Base-by-base conservation (phyloP, 106 monocot genomes). In the Allium fistulosum region DNA sequence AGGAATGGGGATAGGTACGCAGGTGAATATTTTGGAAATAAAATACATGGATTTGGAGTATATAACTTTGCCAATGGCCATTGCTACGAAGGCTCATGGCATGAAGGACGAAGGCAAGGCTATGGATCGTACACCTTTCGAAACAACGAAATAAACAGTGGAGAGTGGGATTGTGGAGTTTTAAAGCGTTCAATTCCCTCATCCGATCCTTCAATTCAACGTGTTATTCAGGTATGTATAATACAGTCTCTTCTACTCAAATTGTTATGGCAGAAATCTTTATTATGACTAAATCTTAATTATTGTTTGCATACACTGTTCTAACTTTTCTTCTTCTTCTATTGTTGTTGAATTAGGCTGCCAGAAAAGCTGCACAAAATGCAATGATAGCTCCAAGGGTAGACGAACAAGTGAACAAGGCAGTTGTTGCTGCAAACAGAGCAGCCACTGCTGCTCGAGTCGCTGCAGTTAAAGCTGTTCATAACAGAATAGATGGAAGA, bases 61-160 rank as follows among this genome's bases (percentile, higher is more conserved):
- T 84, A 84, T n/a, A 61, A 70, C 53, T 84, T 80, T 55, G 80
- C 74, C 4, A 84, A 84, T 65, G 84, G 80, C 28, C 71, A 84
- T 28, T 76, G 72, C 51, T 84, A 84, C 1, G 77, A 80, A 51
- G 84, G 84, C 1, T 79, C 84, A n/a, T 84, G 84, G 84, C 80
- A 84, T 51, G 84, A 84, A 67, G 80, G 80, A 37, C 49, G 77
- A 49, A 67, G 70, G 47, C 84, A 84, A 48, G 84, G 84, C 17
- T 75, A 77, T 12, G 84, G 84, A 16, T 68, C 71, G 7, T 84
- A 84, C 59, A 75, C 62, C 2, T 84, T 84, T 51, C 77, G 80
- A 6, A 84, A 66, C 17, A 77, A 80, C 10, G 84, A 84, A 53
- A 48, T 57, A 10, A 79, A 47, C 28, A 74, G 77, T 0, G 84